A percentile compares a stretch with the other conserved stretches of the same genome.
Conservation (phyloP, 2,329 filamentous ascomycete species). For the Xylariaceae sp. region DNA sequence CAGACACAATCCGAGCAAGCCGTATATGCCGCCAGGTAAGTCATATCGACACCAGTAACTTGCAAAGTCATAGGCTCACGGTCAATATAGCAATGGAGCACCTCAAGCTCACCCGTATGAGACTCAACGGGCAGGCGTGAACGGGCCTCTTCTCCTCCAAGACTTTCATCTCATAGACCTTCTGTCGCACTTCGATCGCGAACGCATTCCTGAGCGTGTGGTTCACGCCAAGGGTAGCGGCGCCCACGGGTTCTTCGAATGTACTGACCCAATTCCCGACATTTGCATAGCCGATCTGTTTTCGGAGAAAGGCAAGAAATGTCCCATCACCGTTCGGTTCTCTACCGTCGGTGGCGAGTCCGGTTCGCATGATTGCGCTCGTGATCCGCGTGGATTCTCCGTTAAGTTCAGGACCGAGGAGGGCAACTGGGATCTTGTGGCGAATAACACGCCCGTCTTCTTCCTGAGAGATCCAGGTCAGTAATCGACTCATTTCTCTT, state of each 20-base stretch:
- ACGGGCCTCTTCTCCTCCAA: conserved; percentile 27
- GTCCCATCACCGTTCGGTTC: conserved; percentile 62
- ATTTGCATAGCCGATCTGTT: conserved; percentile 45
- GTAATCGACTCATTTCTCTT: background rate
- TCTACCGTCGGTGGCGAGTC: conserved; percentile 72
- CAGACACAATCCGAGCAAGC: conserved; percentile 35
- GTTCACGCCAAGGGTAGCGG: conserved; percentile 24
- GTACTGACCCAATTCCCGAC: conserved; percentile 45
- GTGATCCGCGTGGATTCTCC: conserved; percentile 67
- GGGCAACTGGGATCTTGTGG: conserved; percentile 69
- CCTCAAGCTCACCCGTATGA: conserved; percentile 26
- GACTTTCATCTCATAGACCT: conserved; percentile 31
- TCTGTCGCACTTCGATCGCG: conserved; percentile 29
- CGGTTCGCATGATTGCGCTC: conserved; percentile 40
- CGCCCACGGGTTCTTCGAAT: conserved; percentile 34
- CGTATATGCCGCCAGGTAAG: conserved; percentile 53
- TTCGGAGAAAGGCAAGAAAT: conserved; percentile 61
- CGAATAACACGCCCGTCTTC: conserved; percentile 70
- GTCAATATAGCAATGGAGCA: conserved; percentile 23
- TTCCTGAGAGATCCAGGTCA: conserved; percentile 60
- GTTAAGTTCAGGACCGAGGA: conserved; percentile 69
- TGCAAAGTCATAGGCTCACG: background rate
- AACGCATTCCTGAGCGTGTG: conserved; percentile 25
- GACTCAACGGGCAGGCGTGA: conserved; percentile 25
- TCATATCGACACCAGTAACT: conserved; percentile 27